These are phyloP conservation scores for Cerioporus squamosus DNA, from an alignment of 1,284 basidiomycete genomes.

Conservation along the genomic window DNA sequence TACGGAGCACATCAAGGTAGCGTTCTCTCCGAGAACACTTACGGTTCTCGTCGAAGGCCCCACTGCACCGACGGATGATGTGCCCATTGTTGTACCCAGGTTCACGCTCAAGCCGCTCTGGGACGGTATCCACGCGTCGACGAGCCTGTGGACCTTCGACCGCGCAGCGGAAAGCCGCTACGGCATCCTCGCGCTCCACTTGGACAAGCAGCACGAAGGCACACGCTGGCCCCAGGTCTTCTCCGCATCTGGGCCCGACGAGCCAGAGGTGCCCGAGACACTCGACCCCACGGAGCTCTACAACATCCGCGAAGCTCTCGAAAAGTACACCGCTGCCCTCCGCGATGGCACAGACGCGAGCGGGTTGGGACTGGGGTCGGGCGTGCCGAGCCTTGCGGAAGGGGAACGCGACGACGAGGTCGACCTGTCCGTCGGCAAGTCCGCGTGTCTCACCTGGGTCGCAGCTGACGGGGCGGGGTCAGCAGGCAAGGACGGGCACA, in stretches of 20 bases:
- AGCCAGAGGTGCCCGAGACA: constrained; percentile 86
- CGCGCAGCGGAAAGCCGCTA: constrained; percentile 67
- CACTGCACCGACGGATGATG: constrained; percentile 3
- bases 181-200: constrained; percentile 78
- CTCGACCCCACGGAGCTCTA: constrained; percentile 84
- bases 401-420: constrained; percentile 87
- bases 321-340: constrained; percentile 80
- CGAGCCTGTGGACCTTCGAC: constrained; percentile 91
- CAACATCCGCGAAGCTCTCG: constrained; percentile 77
- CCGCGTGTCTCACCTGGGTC: constrained; percentile 67
- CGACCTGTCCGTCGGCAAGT: constrained; percentile 70
- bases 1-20: constrained; percentile 67
- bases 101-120: constrained; percentile 74
- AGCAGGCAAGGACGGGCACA: constrained; percentile 32
- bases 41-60: constrained; percentile 61
- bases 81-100: constrained; percentile 48
- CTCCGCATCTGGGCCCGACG: constrained; percentile 32
- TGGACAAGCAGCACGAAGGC: constrained; percentile 82
- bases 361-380: constrained; percentile 61
- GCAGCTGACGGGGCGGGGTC: constrained; percentile 49
- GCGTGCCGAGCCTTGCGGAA: constrained; percentile 76
- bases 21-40: constrained; percentile 68
- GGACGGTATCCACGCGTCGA: constrained; percentile 71
- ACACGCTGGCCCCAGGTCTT: constrained; percentile 90
- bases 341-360: constrained; percentile 59